These are phyloP conservation scores for Echinochloa phyllopogon DNA, from an alignment of 176 grass and related monocot species.

Conservation along the genomic window DNA sequence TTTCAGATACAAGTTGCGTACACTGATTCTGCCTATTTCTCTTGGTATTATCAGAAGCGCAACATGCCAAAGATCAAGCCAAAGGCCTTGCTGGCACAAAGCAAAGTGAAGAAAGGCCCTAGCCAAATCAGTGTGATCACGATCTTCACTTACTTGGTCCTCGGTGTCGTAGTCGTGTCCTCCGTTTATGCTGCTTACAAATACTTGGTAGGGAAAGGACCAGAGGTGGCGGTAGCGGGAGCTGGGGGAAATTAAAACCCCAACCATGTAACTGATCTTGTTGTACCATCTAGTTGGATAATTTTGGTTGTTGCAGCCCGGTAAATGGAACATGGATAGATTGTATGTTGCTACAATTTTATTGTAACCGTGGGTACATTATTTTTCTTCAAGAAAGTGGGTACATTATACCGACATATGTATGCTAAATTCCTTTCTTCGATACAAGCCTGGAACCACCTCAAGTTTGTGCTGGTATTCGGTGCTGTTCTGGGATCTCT, in stretches of 20 bases:
- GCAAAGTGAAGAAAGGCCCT: constrained; percentile 80
- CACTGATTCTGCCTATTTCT: constrained; percentile 13
- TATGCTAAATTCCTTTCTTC: neutral
- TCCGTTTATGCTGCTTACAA: constrained; percentile 67
- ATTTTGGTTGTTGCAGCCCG: constrained; percentile 25
- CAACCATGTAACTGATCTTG: neutral
- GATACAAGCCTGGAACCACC: neutral
- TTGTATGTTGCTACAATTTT: neutral
- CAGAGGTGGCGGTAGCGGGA: constrained; percentile 14
- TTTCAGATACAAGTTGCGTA: neutral
- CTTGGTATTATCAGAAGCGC: constrained; percentile 35
- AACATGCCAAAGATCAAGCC: constrained; percentile 80
- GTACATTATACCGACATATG: constrained; percentile 17
- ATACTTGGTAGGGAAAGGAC: constrained; percentile 43
- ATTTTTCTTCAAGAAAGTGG: too few species aligned
- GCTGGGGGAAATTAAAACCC: constrained; percentile 45
- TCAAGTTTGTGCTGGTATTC: neutral
- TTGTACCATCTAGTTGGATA: constrained; percentile 44
- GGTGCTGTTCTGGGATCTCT: neutral
- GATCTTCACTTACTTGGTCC: constrained; percentile 63
- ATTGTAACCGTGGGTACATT: neutral
- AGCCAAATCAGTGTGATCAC: constrained; percentile 51
- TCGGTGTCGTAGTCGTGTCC: constrained; percentile 37
- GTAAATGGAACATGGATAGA: constrained; percentile 30
- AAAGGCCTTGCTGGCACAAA: constrained; percentile 69